phyloP scores from a whole-genome alignment of 371 early-diverging fungal genomes.

The Saksenaea oblongispora region DNA sequence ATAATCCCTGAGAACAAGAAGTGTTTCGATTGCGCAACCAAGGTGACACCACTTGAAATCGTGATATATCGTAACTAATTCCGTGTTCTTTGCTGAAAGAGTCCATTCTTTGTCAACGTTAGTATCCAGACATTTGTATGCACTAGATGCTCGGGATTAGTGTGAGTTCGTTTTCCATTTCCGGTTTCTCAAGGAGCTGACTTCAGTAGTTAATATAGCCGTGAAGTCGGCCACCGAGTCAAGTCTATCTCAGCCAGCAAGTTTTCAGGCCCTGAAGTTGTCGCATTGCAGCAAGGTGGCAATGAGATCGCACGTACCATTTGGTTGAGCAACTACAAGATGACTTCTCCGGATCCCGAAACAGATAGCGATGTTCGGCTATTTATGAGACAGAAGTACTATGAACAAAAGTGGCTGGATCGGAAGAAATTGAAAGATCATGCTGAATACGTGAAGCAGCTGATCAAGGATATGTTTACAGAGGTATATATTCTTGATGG shows the following conservation, averaged over 20 bases:
- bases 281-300: constrained; percentile 61
- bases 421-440: constrained; percentile 22
- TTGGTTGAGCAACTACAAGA: constrained; percentile 35
- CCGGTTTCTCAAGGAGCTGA: neutral
- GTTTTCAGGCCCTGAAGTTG: constrained; percentile 61
- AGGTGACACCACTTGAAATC: constrained; percentile 35
- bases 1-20: constrained; percentile 60
- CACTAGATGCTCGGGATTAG: constrained; percentile 65
- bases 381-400: constrained; percentile 53
- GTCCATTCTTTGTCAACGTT: constrained; percentile 66
- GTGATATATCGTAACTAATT: no score
- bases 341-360: constrained; percentile 33
- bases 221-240: constrained; percentile 70
- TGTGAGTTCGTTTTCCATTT: constrained; percentile 43
- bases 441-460: constrained; percentile 23
- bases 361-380: constrained; percentile 39
- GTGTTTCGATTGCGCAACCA: constrained; percentile 67
- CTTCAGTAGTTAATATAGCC: constrained; percentile 34
- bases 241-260: constrained; percentile 70
- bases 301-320: constrained; percentile 48
- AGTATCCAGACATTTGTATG: constrained; percentile 65
- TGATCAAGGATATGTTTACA: constrained; percentile 28
- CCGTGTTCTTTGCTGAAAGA: constrained; percentile 27
- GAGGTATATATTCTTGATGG: constrained; percentile 22
- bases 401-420: constrained; percentile 50